Conservation (phyloP, 495 filamentous ascomycete species). For the Neurospora sp. region DNA sequence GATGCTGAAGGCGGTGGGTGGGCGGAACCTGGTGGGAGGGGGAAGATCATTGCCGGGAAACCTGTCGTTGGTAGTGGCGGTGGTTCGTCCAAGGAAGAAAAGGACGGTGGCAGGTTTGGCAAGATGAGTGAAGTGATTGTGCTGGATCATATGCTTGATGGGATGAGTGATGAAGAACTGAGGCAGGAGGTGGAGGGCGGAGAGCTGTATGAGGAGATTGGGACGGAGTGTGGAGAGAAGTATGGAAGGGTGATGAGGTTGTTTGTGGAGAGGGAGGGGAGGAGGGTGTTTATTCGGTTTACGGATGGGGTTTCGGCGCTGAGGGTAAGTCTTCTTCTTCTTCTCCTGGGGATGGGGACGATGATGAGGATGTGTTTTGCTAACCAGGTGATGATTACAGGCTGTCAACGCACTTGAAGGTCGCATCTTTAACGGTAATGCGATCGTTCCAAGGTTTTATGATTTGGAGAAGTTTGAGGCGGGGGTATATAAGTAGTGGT, state of each 20-base stretch:
- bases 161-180: constrained; percentile 48
- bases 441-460: constrained; percentile 68
- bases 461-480: constrained; percentile 70
- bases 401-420: constrained; percentile 82
- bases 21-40: constrained; percentile 55
- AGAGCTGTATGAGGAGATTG: constrained; percentile 76
- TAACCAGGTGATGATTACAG: constrained; percentile 28
- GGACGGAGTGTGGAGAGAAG: constrained; percentile 79
- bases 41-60: constrained; percentile 70
- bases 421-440: constrained; percentile 76
- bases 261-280: constrained; percentile 49
- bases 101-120: constrained; percentile 54
- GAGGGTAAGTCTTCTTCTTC: constrained; percentile 45
- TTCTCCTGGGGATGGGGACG: not conserved
- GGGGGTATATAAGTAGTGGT: constrained; percentile 44
- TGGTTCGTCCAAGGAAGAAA: constrained; percentile 21
- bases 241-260: constrained; percentile 85
- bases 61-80: not conserved
- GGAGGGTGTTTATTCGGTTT: constrained; percentile 83
- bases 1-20: constrained; percentile 75
- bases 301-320: constrained; percentile 68
- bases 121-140: constrained; percentile 70
- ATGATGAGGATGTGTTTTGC: not conserved
- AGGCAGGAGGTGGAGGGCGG: constrained; percentile 56
- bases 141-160: constrained; percentile 70